Evolutionary conservation across 1,284 basidiomycete genomes (phyloP).

Genomic region (Tilletia walkeri): DNA sequence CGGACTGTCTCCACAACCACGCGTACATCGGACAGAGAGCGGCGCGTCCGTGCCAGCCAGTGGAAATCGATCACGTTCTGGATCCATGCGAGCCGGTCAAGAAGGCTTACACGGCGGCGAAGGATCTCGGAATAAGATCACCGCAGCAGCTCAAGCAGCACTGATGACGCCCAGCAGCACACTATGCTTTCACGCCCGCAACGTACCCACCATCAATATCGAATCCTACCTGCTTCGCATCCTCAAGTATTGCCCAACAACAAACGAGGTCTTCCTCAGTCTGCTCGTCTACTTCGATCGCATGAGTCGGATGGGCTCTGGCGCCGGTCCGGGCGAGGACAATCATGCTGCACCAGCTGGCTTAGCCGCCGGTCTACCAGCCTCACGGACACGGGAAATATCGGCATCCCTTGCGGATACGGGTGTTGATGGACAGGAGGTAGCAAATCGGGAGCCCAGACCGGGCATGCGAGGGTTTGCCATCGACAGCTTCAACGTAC

Average conservation of each 20-base stretch:
- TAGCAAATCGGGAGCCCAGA: slow-evolving; percentile 17
- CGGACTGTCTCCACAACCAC: background rate
- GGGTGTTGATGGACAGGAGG: slow-evolving; percentile 28
- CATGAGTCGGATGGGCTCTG: slow-evolving; percentile 65
- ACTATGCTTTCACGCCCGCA: slow-evolving; percentile 90
- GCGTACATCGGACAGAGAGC: slow-evolving; percentile 9
- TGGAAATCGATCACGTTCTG: slow-evolving; percentile 7
- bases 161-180: slow-evolving; percentile 76
- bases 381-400: slow-evolving; percentile 24
- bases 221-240: slow-evolving; percentile 92
- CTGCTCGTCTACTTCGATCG: slow-evolving; percentile 95
- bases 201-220: slow-evolving; percentile 89
- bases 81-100: slow-evolving; percentile 9
- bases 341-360: slow-evolving; percentile 34
- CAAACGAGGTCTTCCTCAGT: slow-evolving; percentile 93
- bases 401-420: slow-evolving; percentile 18
- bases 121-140: slow-evolving; percentile 49
- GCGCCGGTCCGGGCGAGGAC: slow-evolving; percentile 36
- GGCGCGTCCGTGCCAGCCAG: background rate
- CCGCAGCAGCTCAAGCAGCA: slow-evolving; percentile 75
- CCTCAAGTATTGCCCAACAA: slow-evolving; percentile 95
- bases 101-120: slow-evolving; percentile 12
- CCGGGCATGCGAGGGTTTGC: slow-evolving; percentile 68
- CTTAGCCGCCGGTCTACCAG: slow-evolving; percentile 36
- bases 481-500: slow-evolving; percentile 95